These are phyloP conservation scores for Hanseniaspora hatyaiensis DNA, from an alignment of 805 yeast genomes.

Conservation along the genomic window DNA sequence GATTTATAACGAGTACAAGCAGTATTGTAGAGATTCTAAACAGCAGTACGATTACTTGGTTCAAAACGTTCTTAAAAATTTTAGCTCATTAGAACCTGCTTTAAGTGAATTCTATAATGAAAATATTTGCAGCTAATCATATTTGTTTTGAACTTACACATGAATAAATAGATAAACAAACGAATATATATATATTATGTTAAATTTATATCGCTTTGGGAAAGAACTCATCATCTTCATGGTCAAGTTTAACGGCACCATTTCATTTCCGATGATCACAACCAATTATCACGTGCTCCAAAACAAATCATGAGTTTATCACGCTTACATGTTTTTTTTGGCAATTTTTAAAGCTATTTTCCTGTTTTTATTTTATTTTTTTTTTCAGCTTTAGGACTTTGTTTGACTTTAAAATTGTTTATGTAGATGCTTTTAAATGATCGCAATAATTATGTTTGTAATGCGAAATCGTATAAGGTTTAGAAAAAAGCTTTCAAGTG, in stretches of 20 bases:
- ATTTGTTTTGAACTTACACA: background rate
- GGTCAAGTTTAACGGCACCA: too few species aligned
- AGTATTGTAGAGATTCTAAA: constrained; percentile 36
- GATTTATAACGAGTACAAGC: constrained; percentile 41
- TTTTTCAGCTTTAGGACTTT: too few species aligned
- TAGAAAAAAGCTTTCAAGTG: too few species aligned
- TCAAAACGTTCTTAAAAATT: constrained; percentile 36
- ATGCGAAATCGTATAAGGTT: too few species aligned
- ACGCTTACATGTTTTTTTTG: background rate
- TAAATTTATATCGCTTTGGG: background rate
- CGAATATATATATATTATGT: background rate
- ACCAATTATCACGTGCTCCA: too few species aligned
- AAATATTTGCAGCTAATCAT: background rate
- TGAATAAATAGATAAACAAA: background rate
- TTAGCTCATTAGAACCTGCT: constrained; percentile 32
- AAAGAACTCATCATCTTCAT: too few species aligned
- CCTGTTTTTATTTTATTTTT: too few species aligned
- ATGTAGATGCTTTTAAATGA: too few species aligned
- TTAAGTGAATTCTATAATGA: constrained; percentile 30
- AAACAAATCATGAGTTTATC: background rate
- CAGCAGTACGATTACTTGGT: constrained; percentile 38
- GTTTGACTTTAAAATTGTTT: too few species aligned
- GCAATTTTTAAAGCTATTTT: too few species aligned
- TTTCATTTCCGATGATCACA: too few species aligned
- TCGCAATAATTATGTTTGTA: too few species aligned